A percentile compares a stretch with the other conserved stretches of the same genome.
Evolutionary conservation across 108 stramenopile species (phyloP).

Genomic region (Fistulifera pelliculosa): DNA sequence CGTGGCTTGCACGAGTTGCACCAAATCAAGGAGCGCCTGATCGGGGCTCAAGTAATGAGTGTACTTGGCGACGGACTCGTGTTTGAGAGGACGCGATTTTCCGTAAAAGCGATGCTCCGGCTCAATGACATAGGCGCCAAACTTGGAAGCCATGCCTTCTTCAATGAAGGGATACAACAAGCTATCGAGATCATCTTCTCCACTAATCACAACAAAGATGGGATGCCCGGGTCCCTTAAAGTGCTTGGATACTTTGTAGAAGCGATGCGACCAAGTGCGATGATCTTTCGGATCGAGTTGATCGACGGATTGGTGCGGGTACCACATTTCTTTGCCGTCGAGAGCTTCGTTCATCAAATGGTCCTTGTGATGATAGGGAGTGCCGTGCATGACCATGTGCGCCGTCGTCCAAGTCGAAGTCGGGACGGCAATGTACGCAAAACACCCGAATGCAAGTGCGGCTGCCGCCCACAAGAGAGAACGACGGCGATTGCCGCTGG

Average conservation of each 20-base stretch:
- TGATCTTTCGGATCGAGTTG: not conserved
- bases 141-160: slow-evolving; percentile 31
- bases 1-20: slow-evolving; percentile 33
- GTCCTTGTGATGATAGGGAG: too few species aligned
- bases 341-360: too few species aligned
- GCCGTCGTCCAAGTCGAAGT: too few species aligned
- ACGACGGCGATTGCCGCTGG: too few species aligned
- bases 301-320: not conserved
- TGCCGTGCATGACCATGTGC: too few species aligned
- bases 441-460: too few species aligned
- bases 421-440: too few species aligned
- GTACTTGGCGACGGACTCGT: not conserved
- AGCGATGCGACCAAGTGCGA: slow-evolving; percentile 45
- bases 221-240: slow-evolving; percentile 68
- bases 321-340: not conserved
- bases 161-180: slow-evolving; percentile 23
- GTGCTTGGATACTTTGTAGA: slow-evolving; percentile 36
- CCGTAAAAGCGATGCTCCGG: slow-evolving; percentile 65
- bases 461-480: too few species aligned
- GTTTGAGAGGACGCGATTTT: slow-evolving; percentile 28
- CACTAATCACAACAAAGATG: slow-evolving; percentile 65
- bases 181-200: slow-evolving; percentile 48
- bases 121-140: slow-evolving; percentile 41
- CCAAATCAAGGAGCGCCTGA: slow-evolving; percentile 48
- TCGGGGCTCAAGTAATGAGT: slow-evolving; percentile 36